phyloP scores from a whole-genome alignment of 495 filamentous ascomycete genomes.

The Hyaloscypha hepaticicola region DNA sequence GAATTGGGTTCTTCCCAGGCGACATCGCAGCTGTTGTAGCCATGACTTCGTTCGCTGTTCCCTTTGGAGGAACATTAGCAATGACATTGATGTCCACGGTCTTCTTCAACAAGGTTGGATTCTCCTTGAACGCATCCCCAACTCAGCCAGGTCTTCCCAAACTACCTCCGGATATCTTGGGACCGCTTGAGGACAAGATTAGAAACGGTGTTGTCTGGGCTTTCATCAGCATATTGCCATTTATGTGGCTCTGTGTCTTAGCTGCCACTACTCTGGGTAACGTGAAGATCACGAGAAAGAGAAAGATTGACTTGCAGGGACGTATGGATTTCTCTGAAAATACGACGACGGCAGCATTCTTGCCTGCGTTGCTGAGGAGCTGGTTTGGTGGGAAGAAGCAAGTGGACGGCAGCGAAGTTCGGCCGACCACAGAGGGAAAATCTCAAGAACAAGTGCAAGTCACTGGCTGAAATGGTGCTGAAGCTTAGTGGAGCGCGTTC shows the following conservation, averaged over 20 bases:
- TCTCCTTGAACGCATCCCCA: constrained; percentile 12
- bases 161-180: constrained; percentile 29
- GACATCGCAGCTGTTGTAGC: constrained; percentile 50
- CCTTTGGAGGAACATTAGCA: constrained; percentile 55
- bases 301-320: constrained; percentile 7
- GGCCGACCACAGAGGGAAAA: not conserved
- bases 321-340: constrained; percentile 10
- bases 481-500: not conserved
- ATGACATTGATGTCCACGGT: constrained; percentile 59
- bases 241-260: constrained; percentile 38
- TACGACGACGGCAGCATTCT: not conserved
- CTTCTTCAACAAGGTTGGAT: constrained; percentile 52
- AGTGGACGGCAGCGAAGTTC: not conserved
- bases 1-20: constrained; percentile 51
- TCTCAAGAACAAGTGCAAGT: not conserved
- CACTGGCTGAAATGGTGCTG: not conserved
- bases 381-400: not conserved
- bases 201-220: constrained; percentile 54
- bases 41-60: constrained; percentile 48
- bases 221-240: constrained; percentile 53
- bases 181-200: constrained; percentile 32
- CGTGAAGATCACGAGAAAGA: constrained; percentile 22
- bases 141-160: not conserved
- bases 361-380: not conserved
- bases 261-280: constrained; percentile 19